Conservation (phyloP, 257 asterid species). For the Gynochthodes officinalis region DNA sequence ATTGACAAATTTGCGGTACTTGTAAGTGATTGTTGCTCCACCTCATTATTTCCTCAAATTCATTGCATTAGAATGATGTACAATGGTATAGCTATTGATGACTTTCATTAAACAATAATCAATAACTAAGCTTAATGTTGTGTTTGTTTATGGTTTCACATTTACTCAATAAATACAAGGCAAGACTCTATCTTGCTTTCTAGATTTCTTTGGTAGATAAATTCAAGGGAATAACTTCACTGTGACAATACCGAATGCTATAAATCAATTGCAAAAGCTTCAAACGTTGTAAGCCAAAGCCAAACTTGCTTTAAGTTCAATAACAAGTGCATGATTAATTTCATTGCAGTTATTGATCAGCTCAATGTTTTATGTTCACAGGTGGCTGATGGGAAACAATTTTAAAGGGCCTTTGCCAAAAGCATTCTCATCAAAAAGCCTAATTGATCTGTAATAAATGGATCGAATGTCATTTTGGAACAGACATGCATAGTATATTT, state of each 20-base stretch:
- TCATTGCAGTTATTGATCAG: background rate
- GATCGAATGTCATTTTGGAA: background rate
- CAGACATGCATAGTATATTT: background rate
- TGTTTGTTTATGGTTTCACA: background rate
- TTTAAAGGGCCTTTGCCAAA: constrained; percentile 21
- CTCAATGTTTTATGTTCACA: background rate
- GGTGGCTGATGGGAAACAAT: constrained; percentile 21
- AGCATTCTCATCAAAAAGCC: background rate
- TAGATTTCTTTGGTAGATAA: background rate
- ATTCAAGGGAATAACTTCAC: constrained; percentile 13
- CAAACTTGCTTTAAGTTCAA: no score
- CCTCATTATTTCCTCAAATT: background rate
- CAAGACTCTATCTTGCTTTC: background rate
- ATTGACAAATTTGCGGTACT: background rate
- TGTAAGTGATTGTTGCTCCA: background rate
- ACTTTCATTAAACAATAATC: no score
- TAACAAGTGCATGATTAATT: no score
- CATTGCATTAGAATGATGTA: background rate
- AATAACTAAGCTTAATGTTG: background rate
- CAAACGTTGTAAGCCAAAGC: background rate
- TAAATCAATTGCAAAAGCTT: background rate
- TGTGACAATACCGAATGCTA: constrained; percentile 10
- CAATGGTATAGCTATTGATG: background rate
- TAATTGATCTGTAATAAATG: background rate
- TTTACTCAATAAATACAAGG: background rate